Percentiles rank a stretch among this genome's conserved stretches.
Conservation (phyloP, 192 early-diverging fungal genomes). For the Rhizophagus prolifer region DNA sequence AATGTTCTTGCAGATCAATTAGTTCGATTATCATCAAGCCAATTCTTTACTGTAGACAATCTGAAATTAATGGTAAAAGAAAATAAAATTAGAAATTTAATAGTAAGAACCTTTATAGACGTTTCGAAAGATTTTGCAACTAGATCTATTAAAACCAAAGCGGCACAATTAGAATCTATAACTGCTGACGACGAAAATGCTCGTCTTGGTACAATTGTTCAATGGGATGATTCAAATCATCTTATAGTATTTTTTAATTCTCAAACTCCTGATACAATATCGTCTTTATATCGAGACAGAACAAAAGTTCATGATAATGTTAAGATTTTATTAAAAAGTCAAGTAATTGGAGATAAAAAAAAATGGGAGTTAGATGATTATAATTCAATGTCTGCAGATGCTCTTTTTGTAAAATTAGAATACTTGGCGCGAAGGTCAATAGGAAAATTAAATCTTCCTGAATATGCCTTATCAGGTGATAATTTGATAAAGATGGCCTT, state of each 20-base stretch:
- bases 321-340: background rate
- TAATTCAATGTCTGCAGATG: background rate
- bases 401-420: slow-evolving; percentile 7
- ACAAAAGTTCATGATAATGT: background rate
- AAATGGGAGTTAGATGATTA: slow-evolving; percentile 2
- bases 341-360: background rate
- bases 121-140: slow-evolving; percentile 24
- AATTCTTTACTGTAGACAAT: slow-evolving; percentile 29
- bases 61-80: slow-evolving; percentile 25
- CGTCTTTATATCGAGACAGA: slow-evolving; percentile 9
- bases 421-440: slow-evolving; percentile 8
- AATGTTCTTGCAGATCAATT: slow-evolving; percentile 33
- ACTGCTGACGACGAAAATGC: background rate
- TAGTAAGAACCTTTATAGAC: slow-evolving; percentile 6
- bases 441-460: background rate
- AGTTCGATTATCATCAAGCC: slow-evolving; percentile 29
- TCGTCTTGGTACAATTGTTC: background rate
- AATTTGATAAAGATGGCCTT: slow-evolving; percentile 28
- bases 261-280: background rate
- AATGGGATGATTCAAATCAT: background rate
- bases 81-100: slow-evolving; percentile 6
- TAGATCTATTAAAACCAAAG: background rate
- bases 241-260: slow-evolving; percentile 21
- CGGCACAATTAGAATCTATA: background rate
- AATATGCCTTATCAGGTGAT: background rate